Evolutionary conservation across 2,329 filamentous ascomycete genomes (phyloP).

Genomic region (Aureobasidium sp.): DNA sequence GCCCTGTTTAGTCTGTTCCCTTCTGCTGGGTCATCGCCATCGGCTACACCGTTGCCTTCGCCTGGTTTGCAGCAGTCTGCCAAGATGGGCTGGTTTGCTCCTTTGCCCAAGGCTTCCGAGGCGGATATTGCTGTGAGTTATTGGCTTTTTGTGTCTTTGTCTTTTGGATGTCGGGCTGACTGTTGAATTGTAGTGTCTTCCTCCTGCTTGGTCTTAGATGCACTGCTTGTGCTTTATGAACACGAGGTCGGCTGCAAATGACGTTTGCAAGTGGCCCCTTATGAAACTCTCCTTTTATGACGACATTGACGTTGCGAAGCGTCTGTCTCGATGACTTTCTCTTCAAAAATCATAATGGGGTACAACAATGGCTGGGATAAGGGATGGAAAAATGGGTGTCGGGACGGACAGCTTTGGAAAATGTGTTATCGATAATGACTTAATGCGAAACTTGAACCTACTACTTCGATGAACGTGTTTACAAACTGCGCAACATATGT

Average conservation of each 20-base stretch:
- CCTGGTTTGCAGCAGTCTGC: conserved; percentile 6
- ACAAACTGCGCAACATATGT: background rate
- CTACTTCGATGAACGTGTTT: background rate
- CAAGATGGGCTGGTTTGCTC: conserved; percentile 15
- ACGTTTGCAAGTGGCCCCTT: background rate
- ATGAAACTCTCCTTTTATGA: background rate
- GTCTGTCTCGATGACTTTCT: background rate
- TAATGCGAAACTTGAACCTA: background rate
- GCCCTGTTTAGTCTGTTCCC: conserved; percentile 7
- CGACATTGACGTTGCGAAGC: background rate
- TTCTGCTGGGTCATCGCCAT: conserved; percentile 3
- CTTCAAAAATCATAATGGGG: background rate
- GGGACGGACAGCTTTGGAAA: background rate
- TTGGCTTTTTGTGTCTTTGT: background rate
- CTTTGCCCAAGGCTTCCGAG: conserved; percentile 8
- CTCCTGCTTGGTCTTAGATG: conserved; percentile 13
- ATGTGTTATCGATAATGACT: background rate
- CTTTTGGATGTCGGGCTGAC: background rate
- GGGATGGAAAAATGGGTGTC: background rate
- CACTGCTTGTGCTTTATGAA: background rate
- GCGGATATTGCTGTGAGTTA: conserved; percentile 7
- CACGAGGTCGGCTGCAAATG: background rate
- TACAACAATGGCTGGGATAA: background rate
- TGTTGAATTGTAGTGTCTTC: background rate
- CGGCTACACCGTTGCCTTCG: conserved; percentile 15